Evolutionary conservation across 306 rosid genomes (phyloP).

Genomic region (Casuarina equisetifolia): DNA sequence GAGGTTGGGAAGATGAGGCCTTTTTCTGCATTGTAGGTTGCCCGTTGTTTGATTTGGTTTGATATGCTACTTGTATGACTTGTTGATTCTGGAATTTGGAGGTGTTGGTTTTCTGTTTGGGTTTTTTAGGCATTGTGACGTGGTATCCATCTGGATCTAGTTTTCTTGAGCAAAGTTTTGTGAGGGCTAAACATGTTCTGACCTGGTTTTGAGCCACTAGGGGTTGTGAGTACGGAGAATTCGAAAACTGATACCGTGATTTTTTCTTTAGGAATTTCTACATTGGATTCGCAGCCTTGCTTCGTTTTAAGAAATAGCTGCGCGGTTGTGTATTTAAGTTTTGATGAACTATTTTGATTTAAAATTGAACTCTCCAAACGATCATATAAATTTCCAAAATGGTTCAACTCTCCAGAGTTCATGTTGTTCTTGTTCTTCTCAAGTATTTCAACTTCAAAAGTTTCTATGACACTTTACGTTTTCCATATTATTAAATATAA

Average conservation of each 20-base stretch:
- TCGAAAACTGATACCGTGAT: not conserved
- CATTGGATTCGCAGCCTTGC: not conserved
- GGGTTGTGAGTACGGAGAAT: conserved; percentile 5
- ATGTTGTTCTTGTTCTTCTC: not conserved
- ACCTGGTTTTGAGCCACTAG: not conserved
- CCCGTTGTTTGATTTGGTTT: conserved; percentile 2
- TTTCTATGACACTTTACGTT: not conserved
- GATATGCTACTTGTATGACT: not conserved
- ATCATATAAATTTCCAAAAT: not conserved
- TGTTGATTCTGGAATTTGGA: not conserved
- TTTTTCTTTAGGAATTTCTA: not conserved
- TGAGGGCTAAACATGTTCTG: not conserved
- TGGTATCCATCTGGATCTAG: conserved; percentile 18
- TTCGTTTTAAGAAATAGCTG: conserved; percentile 1
- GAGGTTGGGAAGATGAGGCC: not conserved
- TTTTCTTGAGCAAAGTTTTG: not conserved
- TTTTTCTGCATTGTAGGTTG: conserved; percentile 5
- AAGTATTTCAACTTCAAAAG: not conserved
- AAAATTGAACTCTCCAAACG: not conserved
- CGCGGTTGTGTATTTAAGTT: not conserved
- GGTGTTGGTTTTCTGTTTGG: not conserved
- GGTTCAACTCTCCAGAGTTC: not conserved
- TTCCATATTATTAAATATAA: not conserved
- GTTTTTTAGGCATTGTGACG: not conserved
- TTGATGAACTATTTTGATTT: conserved; percentile 3